Evolutionary conservation across 2,329 filamentous ascomycete species (phyloP).

Genomic region (Mycosphaerella sp.): DNA sequence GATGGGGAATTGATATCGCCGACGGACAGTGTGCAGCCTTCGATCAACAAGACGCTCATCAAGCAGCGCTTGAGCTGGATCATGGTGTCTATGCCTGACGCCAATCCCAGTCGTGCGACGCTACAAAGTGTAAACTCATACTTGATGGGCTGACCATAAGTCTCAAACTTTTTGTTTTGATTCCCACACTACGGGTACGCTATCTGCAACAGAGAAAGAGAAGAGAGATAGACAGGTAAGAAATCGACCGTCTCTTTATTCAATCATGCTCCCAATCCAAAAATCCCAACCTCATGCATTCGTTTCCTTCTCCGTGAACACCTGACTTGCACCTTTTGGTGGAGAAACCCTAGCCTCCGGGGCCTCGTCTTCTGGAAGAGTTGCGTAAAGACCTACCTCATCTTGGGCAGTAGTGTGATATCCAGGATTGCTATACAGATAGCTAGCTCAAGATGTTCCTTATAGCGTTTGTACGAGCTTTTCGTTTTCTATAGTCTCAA

Average conservation of each 20-base stretch:
- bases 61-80: conserved; percentile 74
- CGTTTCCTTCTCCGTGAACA: not conserved
- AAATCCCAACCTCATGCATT: not conserved
- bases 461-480: too few relatives aligned
- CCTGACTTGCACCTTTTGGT: not conserved
- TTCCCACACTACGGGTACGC: not conserved
- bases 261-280: too few relatives aligned
- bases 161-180: not conserved
- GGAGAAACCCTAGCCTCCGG: not conserved
- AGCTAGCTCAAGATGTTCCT: too few relatives aligned
- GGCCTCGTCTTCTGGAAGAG: not conserved
- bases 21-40: not conserved
- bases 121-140: conserved; percentile 89
- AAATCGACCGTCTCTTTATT: not conserved
- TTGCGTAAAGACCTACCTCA: too few relatives aligned
- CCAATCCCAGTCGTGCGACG: conserved; percentile 77
- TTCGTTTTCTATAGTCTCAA: too few relatives aligned
- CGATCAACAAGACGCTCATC: conserved; percentile 64
- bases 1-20: conserved; percentile 42
- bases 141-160: conserved; percentile 52
- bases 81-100: conserved; percentile 68
- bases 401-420: too few relatives aligned
- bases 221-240: not conserved
- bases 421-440: too few relatives aligned
- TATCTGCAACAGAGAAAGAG: not conserved